Conservation (phyloP, 441 rosid species). For the Erodium moschatum region DNA sequence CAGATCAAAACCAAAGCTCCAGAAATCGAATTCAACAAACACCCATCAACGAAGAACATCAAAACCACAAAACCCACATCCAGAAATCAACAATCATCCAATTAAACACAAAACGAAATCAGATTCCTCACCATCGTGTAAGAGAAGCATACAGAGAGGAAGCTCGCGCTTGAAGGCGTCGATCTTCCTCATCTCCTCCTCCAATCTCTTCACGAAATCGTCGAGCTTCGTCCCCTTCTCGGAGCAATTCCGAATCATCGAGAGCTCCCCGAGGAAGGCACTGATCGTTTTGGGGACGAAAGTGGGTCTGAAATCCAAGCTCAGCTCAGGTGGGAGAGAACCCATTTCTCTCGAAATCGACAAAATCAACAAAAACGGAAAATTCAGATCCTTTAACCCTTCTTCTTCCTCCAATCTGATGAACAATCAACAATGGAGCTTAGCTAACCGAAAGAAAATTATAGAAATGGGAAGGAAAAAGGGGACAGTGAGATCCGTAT, state of each 20-base stretch:
- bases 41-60: constrained; percentile 11
- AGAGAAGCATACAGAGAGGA: constrained; percentile 69
- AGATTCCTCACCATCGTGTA: constrained; percentile 58
- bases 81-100: background rate
- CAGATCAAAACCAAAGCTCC: background rate
- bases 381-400: background rate
- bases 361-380: background rate
- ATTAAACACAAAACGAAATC: constrained; percentile 3
- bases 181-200: constrained; percentile 79
- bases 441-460: too few relatives aligned
- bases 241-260: constrained; percentile 35
- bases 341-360: constrained; percentile 30
- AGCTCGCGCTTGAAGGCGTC: constrained; percentile 72
- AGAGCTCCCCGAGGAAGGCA: constrained; percentile 40
- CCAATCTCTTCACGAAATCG: constrained; percentile 45
- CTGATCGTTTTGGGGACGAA: constrained; percentile 49
- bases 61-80: constrained; percentile 11
- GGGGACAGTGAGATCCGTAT: constrained; percentile 5
- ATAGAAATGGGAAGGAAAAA: background rate
- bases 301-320: constrained; percentile 52
- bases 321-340: constrained; percentile 51
- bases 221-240: constrained; percentile 39
- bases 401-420: background rate
- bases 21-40: background rate
- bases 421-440: background rate